Conservation (phyloP, 2,329 filamentous ascomycete genomes). For the Stachybotrys chartarum region DNA sequence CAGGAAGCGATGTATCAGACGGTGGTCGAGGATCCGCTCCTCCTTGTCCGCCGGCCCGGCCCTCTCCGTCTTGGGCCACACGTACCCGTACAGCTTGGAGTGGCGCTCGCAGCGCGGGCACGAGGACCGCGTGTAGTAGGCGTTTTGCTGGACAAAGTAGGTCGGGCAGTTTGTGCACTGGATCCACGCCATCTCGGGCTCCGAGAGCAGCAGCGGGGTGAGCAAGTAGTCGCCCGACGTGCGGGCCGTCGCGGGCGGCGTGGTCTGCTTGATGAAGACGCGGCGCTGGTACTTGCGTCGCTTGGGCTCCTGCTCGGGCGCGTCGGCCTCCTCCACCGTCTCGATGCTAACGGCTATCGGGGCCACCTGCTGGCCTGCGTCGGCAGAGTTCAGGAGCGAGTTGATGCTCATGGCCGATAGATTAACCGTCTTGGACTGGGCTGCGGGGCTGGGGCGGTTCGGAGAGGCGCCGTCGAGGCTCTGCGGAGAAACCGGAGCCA, state of each 20-base stretch:
- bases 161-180: conserved; percentile 77
- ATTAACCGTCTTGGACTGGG: neutral
- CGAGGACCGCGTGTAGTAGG: conserved; percentile 76
- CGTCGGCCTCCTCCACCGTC: conserved; percentile 9
- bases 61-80: conserved; percentile 92
- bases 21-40: conserved; percentile 70
- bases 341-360: conserved; percentile 19
- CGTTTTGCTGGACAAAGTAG: conserved; percentile 81
- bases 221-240: conserved; percentile 75
- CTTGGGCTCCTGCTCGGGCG: conserved; percentile 13
- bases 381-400: conserved; percentile 21
- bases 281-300: conserved; percentile 26
- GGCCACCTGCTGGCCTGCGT: conserved; percentile 8
- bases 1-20: conserved; percentile 81
- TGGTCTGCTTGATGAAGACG: conserved; percentile 24
- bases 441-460: conserved; percentile 11
- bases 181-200: conserved; percentile 75
- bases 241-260: conserved; percentile 33
- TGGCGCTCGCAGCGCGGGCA: conserved; percentile 94
- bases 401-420: conserved; percentile 23
- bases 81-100: conserved; percentile 88
- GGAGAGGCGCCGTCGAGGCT: conserved; percentile 14
- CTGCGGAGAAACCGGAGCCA: conserved; percentile 22
- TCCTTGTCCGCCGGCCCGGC: conserved; percentile 68
- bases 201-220: conserved; percentile 66